phyloP scores from a whole-genome alignment of 2,329 filamentous ascomycete species.

The Rasamsonia emersonii region DNA sequence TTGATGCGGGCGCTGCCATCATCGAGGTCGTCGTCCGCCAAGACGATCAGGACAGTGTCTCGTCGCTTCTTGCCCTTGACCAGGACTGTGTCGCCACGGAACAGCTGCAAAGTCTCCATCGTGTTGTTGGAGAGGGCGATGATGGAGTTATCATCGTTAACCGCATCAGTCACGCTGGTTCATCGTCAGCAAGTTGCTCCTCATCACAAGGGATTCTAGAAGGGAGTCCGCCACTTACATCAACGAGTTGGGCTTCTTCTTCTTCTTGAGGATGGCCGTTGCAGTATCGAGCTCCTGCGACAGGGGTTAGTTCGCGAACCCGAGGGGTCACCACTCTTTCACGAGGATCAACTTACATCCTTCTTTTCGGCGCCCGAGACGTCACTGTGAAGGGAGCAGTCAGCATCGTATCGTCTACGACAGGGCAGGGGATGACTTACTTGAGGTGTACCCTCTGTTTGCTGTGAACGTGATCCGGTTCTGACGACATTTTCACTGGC shows the following conservation, averaged over 20 bases:
- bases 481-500: constrained; percentile 65
- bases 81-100: constrained; percentile 95
- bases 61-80: constrained; percentile 99
- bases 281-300: constrained; percentile 76
- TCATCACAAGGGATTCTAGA: constrained; percentile 1
- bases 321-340: constrained; percentile 18
- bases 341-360: constrained; percentile 51
- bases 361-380: constrained; percentile 80
- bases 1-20: constrained; percentile 96
- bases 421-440: constrained; percentile 45
- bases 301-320: constrained; percentile 25
- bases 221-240: constrained; percentile 55
- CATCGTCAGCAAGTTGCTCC: constrained; percentile 15
- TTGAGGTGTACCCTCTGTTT: constrained; percentile 79
- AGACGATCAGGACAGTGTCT: constrained; percentile 94
- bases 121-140: constrained; percentile 97
- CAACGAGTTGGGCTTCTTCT: constrained; percentile 99
- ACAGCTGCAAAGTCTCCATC: constrained; percentile 96
- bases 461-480: constrained; percentile 53
- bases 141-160: constrained; percentile 99
- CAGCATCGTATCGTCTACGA: constrained; percentile 23
- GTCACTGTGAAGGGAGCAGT: constrained; percentile 53
- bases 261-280: constrained; percentile 98
- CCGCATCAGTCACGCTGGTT: constrained; percentile 85
- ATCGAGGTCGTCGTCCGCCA: constrained; percentile 95